phyloP scores from a whole-genome alignment of 352 stramenopile species.

The Phytopythium boreale region DNA sequence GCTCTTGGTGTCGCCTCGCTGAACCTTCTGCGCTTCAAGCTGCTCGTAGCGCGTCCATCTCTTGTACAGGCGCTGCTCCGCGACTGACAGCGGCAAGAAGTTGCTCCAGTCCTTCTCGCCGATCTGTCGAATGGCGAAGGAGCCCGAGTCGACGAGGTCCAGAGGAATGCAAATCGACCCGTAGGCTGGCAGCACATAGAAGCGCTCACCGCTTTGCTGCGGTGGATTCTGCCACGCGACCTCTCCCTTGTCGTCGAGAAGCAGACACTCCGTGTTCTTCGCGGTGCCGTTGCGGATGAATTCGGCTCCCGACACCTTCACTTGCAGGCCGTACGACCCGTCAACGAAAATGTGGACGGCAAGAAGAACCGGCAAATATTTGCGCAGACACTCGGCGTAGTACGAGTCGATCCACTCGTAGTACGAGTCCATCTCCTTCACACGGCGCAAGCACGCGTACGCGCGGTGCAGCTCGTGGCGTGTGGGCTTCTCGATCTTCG shows the following conservation, averaged over 20 bases:
- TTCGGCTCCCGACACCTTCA: conserved; percentile 68
- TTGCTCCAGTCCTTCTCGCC: conserved; percentile 88
- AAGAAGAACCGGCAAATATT: conserved; percentile 70
- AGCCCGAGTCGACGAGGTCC: conserved; percentile 61
- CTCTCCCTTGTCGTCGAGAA: conserved; percentile 51
- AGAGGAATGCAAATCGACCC: conserved; percentile 67
- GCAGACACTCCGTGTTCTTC: conserved; percentile 71
- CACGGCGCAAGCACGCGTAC: conserved; percentile 70
- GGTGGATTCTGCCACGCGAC: conserved; percentile 53
- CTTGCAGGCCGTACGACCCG: conserved; percentile 71
- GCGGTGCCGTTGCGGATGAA: conserved; percentile 77
- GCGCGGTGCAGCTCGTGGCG: conserved; percentile 60
- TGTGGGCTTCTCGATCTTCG: conserved; percentile 54
- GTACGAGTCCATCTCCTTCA: conserved; percentile 61
- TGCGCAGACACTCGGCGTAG: conserved; percentile 56
- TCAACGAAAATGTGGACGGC: conserved; percentile 70
- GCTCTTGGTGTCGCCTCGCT: conserved; percentile 40
- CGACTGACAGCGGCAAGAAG: conserved; percentile 59
- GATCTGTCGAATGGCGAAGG: conserved; percentile 81
- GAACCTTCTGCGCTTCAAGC: conserved; percentile 52
- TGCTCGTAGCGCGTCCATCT: conserved; percentile 71
- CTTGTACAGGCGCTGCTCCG: conserved; percentile 74
- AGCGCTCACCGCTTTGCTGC: conserved; percentile 51
- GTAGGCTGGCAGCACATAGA: conserved; percentile 50
- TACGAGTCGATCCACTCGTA: conserved; percentile 89